Evolutionary conservation across 1,139 yeast species (phyloP).

Genomic region (Geotrichum macrosporum): DNA sequence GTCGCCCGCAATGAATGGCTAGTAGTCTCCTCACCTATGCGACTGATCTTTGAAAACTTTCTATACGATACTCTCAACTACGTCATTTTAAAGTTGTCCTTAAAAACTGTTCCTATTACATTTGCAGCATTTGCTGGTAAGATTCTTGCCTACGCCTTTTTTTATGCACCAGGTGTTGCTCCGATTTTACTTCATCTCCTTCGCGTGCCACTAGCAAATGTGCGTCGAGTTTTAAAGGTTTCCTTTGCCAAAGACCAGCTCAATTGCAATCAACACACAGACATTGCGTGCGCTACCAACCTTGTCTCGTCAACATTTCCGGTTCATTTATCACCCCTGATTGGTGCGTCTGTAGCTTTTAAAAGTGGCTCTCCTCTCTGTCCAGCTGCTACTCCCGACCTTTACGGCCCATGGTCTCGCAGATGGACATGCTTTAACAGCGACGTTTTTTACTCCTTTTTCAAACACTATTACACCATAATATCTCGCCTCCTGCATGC

Average conservation of each 20-base stretch:
- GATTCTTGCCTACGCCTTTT: slow-evolving; percentile 63
- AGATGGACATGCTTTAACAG: slow-evolving; percentile 54
- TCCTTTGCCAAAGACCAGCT: slow-evolving; percentile 30
- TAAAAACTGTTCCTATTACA: slow-evolving; percentile 55
- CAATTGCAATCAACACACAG: slow-evolving; percentile 18
- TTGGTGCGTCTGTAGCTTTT: slow-evolving; percentile 24
- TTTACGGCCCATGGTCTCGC: slow-evolving; percentile 65
- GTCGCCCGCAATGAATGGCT: slow-evolving; percentile 64
- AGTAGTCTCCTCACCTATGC: neutral
- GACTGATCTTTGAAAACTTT: slow-evolving; percentile 26
- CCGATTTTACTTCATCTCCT: slow-evolving; percentile 57
- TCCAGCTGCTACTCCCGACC: slow-evolving; percentile 31
- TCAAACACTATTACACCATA: slow-evolving; percentile 57
- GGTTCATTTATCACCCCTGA: slow-evolving; percentile 28
- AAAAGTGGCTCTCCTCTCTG: slow-evolving; percentile 13
- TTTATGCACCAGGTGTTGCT: slow-evolving; percentile 58
- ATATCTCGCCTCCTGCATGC: slow-evolving; percentile 31
- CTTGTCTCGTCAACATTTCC: slow-evolving; percentile 29
- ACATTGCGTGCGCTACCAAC: slow-evolving; percentile 23
- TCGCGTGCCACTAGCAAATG: slow-evolving; percentile 45
- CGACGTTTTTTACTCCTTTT: slow-evolving; percentile 63
- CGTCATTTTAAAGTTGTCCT: slow-evolving; percentile 49
- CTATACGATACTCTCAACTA: slow-evolving; percentile 51
- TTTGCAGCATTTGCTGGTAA: slow-evolving; percentile 77
- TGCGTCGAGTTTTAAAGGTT: slow-evolving; percentile 35